Percentiles rank a stretch among this genome's conserved stretches.
Evolutionary conservation across 768 basidiomycete species (phyloP).

Genomic region (Lactarius sanguifluus): DNA sequence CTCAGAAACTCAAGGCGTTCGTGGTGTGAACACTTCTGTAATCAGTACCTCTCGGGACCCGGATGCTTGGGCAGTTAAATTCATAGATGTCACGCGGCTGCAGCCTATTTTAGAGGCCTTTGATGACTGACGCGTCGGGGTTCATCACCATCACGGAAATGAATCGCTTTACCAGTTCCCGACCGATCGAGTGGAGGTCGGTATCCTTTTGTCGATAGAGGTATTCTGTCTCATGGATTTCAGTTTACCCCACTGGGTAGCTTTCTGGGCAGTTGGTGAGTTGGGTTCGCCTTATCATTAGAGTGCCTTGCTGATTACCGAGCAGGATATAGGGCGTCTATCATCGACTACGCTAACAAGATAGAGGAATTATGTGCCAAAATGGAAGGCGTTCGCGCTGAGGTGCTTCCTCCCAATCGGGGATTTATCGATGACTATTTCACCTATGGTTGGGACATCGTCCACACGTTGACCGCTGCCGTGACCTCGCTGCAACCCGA

Average conservation of each 20-base stretch:
- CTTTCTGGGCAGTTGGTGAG: slow-evolving; percentile 35
- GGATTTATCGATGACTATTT: slow-evolving; percentile 6
- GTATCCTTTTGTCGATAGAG: background rate
- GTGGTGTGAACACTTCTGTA: background rate
- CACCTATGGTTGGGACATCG: background rate
- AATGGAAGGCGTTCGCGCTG: slow-evolving; percentile 21
- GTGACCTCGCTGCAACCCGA: slow-evolving; percentile 1
- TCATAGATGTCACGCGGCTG: slow-evolving; percentile 29
- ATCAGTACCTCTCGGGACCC: background rate
- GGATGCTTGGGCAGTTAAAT: slow-evolving; percentile 35
- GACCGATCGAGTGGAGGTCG: slow-evolving; percentile 35
- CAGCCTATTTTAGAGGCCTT: slow-evolving; percentile 36
- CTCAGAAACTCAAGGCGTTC: background rate
- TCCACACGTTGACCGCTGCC: slow-evolving; percentile 14
- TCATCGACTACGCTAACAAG: slow-evolving; percentile 23
- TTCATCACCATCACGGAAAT: slow-evolving; percentile 37
- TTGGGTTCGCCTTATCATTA: background rate
- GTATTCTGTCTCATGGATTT: background rate
- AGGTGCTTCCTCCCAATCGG: slow-evolving; percentile 19
- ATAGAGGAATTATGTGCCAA: slow-evolving; percentile 20
- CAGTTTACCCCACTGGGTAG: slow-evolving; percentile 37
- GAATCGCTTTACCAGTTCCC: slow-evolving; percentile 35
- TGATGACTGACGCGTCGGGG: slow-evolving; percentile 39
- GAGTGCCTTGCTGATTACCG: background rate
- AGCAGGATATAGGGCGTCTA: slow-evolving; percentile 20